Conservation (phyloP, 805 yeast species). For the Pichia phayaonensis region DNA sequence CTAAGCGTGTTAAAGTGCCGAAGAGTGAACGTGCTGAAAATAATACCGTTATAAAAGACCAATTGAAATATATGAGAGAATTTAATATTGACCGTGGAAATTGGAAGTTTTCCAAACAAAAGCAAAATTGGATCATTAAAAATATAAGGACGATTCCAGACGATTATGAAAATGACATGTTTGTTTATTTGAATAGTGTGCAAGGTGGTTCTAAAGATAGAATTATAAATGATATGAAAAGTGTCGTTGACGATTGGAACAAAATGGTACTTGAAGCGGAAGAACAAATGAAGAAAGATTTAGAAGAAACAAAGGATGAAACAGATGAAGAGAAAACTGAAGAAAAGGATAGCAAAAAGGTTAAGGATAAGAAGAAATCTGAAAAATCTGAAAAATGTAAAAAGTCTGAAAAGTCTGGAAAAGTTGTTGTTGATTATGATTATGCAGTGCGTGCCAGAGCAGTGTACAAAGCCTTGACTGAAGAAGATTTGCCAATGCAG, state of each 20-base stretch:
- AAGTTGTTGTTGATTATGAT: neutral
- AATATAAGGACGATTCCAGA: conserved; percentile 47
- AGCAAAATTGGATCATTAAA: conserved; percentile 77
- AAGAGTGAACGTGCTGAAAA: conserved; percentile 61
- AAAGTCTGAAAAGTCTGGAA: neutral
- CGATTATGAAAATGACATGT: conserved; percentile 43
- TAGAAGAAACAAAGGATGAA: conserved; percentile 15
- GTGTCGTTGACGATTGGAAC: conserved; percentile 51
- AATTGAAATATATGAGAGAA: conserved; percentile 54
- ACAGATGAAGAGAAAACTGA: conserved; percentile 7
- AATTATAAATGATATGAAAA: conserved; percentile 40
- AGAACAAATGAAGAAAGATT: conserved; percentile 17
- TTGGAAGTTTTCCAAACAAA: conserved; percentile 84
- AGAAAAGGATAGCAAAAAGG: conserved; percentile 9
- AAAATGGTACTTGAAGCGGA: conserved; percentile 35
- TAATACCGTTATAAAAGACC: conserved; percentile 69
- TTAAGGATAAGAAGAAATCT: neutral
- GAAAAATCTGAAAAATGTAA: neutral
- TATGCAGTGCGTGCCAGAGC: conserved; percentile 9
- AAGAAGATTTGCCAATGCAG: conserved; percentile 3
- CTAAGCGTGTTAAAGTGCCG: conserved; percentile 64
- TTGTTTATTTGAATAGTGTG: conserved; percentile 47
- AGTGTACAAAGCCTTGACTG: conserved; percentile 6
- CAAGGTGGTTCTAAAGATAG: conserved; percentile 67
- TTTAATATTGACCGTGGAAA: conserved; percentile 46